Percentiles rank a stretch among this genome's conserved stretches.
These are phyloP conservation scores for Trypanosoma conorhini DNA, from an alignment of 208 protist species.

Conservation along the genomic window DNA sequence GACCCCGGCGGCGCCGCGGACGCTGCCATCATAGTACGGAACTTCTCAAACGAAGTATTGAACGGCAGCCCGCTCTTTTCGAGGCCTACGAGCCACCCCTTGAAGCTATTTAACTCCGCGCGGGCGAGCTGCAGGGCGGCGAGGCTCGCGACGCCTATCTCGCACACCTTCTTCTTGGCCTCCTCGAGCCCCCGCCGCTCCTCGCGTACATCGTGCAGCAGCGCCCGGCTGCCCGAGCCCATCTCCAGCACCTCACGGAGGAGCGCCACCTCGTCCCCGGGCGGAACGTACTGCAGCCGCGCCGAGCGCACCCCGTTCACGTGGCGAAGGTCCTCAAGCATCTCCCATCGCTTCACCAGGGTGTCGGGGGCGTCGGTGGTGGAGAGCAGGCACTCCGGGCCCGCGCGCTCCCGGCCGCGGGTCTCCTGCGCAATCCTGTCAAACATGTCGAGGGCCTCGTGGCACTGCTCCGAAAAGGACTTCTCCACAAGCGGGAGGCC, in stretches of 20 bases:
- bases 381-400: background rate
- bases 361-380: constrained; percentile 9
- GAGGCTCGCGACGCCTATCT: constrained; percentile 24
- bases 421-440: constrained; percentile 25
- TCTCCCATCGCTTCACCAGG: constrained; percentile 50
- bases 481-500: constrained; percentile 53
- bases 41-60: constrained; percentile 28
- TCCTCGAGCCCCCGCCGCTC: constrained; percentile 37
- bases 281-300: constrained; percentile 64
- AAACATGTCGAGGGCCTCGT: constrained; percentile 33
- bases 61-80: constrained; percentile 45
- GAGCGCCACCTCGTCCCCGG: constrained; percentile 58
- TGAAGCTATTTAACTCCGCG: constrained; percentile 36
- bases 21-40: constrained; percentile 16
- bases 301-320: constrained; percentile 32
- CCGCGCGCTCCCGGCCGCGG: background rate
- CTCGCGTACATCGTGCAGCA: constrained; percentile 56
- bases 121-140: constrained; percentile 33
- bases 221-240: constrained; percentile 56
- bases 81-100: constrained; percentile 35
- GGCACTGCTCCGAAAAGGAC: constrained; percentile 44
- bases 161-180: constrained; percentile 19
- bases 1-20: background rate
- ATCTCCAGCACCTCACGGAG: constrained; percentile 76
- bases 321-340: constrained; percentile 36